Base-by-base conservation (phyloP, 73 alveolate species). In the Paramecium tetraurelia region DNA sequence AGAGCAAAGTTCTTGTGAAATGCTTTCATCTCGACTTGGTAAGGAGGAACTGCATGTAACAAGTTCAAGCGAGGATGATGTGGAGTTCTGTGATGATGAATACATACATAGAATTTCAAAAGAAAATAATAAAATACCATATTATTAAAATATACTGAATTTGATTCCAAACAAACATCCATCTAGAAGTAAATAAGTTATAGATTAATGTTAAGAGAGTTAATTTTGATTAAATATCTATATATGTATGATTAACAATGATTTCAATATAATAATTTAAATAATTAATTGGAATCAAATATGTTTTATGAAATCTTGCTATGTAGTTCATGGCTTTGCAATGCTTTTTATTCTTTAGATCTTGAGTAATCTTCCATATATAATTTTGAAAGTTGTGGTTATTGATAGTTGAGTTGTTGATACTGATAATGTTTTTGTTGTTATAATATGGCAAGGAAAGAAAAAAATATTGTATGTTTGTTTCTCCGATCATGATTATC, bases 1-100 rank as follows among this genome's bases (percentile, higher is more conserved):
- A 46, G 90, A 80, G 24, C 38, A 80, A 63, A 80, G 90, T 80
- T 80, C 90, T 22, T 22, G 43, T 48, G 90, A 80, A 24, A 80
- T 80, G 46, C 58, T 40, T 8, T 72, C 86, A 48, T 80, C 90
- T 2, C n/a, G 90, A 20, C 31, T 41, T 20, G 70, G 75, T 44
- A 35, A 22, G 16, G 90, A 46, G 27, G 75, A 53, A 53, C 33
- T 5, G 11, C 69, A 53, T 53, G 69, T 53, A 16, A 44, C 70
- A 5, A 80, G 90, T 48, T 80, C 90, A 20, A 31, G 63, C 21
- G 90, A 80, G 12, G 90, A 80, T 21, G 90, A 38, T 12, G 21
- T 53, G 5, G 69, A 53, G 33, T 53, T 53, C 14, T 63, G 50
- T 63, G 86, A 72, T 72, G 86, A 80, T 33, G 90, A 80, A 46